These are phyloP conservation scores for Pleurotus eryngii DNA, from an alignment of 768 basidiomycete genomes.

Conservation along the genomic window DNA sequence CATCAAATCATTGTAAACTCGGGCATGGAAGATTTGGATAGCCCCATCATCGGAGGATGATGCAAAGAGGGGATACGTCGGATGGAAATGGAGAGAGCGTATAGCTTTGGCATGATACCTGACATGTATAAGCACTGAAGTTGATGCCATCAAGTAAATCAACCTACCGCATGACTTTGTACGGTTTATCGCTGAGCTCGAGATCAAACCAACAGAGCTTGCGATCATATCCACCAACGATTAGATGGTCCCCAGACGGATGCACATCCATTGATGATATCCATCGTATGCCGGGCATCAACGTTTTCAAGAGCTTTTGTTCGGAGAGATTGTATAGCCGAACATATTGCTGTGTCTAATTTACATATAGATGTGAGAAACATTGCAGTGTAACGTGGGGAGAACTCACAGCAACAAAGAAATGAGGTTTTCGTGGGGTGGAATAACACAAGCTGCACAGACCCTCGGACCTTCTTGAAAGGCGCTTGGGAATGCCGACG, in stretches of 20 bases:
- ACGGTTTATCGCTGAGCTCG: slow-evolving; percentile 94
- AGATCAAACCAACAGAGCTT: slow-evolving; percentile 99
- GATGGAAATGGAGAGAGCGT: slow-evolving; percentile 90
- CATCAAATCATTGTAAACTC: slow-evolving; percentile 93
- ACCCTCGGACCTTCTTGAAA: slow-evolving; percentile 92
- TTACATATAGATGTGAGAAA: slow-evolving; percentile 2
- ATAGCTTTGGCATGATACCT: slow-evolving; percentile 95
- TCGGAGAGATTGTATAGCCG: slow-evolving; percentile 92
- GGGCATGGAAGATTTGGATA: slow-evolving; percentile 94
- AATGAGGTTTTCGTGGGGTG: slow-evolving; percentile 93
- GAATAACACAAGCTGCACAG: slow-evolving; percentile 89
- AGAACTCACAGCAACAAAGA: slow-evolving; percentile 89
- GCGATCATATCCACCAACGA: slow-evolving; percentile 96
- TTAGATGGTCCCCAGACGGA: slow-evolving; percentile 92
- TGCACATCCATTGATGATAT: slow-evolving; percentile 98
- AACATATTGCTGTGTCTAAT: slow-evolving; percentile 95
- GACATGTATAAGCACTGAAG: slow-evolving; percentile 7
- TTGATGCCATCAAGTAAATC: background rate
- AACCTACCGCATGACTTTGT: slow-evolving; percentile 86
- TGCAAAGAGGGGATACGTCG: slow-evolving; percentile 92
- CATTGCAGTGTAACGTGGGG: slow-evolving; percentile 11
- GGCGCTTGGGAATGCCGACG: slow-evolving; percentile 96
- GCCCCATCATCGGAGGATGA: slow-evolving; percentile 96
- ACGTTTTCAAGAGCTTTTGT: slow-evolving; percentile 91
- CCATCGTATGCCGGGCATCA: slow-evolving; percentile 94